A percentile compares a stretch with the other conserved stretches of the same genome.
Conservation (phyloP, 2,329 filamentous ascomycete species). For the Aspergillus pseudoglaucus region DNA sequence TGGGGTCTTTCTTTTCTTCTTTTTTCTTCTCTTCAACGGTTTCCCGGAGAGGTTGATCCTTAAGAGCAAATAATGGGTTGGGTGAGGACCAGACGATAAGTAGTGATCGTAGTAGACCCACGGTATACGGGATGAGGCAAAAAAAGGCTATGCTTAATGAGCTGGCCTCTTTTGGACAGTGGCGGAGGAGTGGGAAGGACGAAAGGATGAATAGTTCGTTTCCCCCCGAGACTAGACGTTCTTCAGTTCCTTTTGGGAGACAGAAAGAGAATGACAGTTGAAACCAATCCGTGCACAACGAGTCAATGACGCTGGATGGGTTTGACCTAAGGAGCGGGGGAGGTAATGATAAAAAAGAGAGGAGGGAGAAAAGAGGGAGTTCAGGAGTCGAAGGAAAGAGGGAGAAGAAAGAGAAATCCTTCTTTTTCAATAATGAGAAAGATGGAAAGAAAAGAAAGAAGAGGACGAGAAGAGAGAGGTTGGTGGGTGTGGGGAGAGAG, state of each 20-base stretch:
- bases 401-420: conserved; percentile 9
- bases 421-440: conserved; percentile 1
- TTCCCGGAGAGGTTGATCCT: no score
- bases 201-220: not conserved
- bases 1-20: not conserved
- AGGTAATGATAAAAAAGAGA: conserved; percentile 23
- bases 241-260: not conserved
- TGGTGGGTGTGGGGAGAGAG: conserved; percentile 5
- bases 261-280: not conserved
- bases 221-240: not conserved
- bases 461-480: conserved; percentile 1
- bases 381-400: conserved; percentile 12
- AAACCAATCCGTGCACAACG: conserved; percentile 11
- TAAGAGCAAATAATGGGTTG: no score
- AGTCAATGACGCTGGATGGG: conserved; percentile 28
- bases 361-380: conserved; percentile 9
- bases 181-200: not conserved
- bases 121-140: not conserved
- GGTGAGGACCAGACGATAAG: not conserved
- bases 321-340: conserved; percentile 39
- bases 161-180: not conserved
- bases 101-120: conserved; percentile 1
- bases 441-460: conserved; percentile 5
- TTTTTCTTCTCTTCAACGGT: not conserved
- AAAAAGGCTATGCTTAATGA: not conserved